phyloP scores from a whole-genome alignment of 2,329 filamentous ascomycete genomes.

The Plectosphaerella sp. region DNA sequence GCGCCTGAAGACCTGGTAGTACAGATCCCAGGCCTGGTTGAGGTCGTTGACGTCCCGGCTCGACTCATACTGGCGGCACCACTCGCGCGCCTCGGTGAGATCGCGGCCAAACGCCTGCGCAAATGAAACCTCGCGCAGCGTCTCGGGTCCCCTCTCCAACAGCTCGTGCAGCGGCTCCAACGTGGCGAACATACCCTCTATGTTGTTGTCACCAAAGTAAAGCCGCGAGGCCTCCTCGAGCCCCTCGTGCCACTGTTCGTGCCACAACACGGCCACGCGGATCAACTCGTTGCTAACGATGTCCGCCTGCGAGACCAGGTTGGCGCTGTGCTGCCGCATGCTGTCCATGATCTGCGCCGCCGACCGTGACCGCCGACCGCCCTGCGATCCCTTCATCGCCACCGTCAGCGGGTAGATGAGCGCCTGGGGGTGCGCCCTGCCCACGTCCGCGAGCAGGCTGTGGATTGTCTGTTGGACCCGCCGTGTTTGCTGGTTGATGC shows the following conservation, averaged over 20 bases:
- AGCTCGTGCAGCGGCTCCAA: conserved; percentile 88
- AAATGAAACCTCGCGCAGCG: conserved; percentile 92
- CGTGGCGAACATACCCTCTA: conserved; percentile 93
- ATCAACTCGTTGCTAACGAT: conserved; percentile 95
- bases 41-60: conserved; percentile 91
- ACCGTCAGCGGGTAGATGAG: conserved; percentile 96
- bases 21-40: conserved; percentile 98
- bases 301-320: conserved; percentile 91
- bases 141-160: conserved; percentile 87
- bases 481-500: conserved; percentile 93
- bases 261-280: conserved; percentile 94
- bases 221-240: conserved; percentile 93
- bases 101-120: conserved; percentile 96
- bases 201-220: conserved; percentile 97
- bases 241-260: conserved; percentile 98
- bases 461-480: conserved; percentile 88
- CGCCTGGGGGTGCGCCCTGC: conserved; percentile 90
- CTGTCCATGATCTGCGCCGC: conserved; percentile 95
- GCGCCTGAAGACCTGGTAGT: conserved; percentile 96
- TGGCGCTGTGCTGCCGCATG: conserved; percentile 91
- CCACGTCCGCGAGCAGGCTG: conserved; percentile 86
- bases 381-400: conserved; percentile 89
- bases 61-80: conserved; percentile 86
- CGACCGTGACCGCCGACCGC: conserved; percentile 77
- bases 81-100: conserved; percentile 89